Percentiles rank a stretch among this genome's conserved stretches.
These are phyloP conservation scores for Aspergillus thermomutatus DNA, from an alignment of 2,329 filamentous ascomycete genomes.

Conservation along the genomic window DNA sequence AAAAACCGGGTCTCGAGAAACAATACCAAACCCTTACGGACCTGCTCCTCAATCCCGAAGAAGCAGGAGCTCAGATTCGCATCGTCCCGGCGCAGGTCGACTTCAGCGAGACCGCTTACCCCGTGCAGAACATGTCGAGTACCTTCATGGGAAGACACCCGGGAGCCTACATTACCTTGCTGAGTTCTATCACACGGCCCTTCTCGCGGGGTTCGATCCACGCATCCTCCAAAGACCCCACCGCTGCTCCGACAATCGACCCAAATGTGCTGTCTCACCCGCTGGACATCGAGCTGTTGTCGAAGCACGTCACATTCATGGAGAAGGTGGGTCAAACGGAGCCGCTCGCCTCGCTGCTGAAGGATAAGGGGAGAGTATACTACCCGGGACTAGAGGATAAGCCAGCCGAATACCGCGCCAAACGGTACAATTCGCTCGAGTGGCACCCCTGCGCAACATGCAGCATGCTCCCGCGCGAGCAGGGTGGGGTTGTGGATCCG, in stretches of 20 bases:
- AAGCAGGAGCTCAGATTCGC: too few species aligned
- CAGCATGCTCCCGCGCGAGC: constrained; percentile 21
- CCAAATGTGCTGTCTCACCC: neutral
- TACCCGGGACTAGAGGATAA: neutral
- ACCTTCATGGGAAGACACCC: too few species aligned
- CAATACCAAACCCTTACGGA: too few species aligned
- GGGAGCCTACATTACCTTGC: too few species aligned
- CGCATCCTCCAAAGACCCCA: neutral
- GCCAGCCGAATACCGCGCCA: neutral
- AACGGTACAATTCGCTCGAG: neutral
- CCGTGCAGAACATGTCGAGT: too few species aligned
- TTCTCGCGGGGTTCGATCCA: neutral
- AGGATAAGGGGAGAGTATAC: too few species aligned
- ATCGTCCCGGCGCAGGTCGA: too few species aligned
- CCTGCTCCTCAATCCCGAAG: too few species aligned
- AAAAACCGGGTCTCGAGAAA: too few species aligned
- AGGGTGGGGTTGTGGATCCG: constrained; percentile 27
- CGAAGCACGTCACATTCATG: neutral
- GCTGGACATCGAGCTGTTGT: neutral
- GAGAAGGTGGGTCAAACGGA: neutral
- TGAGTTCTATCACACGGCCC: too few species aligned
- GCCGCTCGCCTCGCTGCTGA: neutral
- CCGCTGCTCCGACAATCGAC: neutral
- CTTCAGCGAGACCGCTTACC: too few species aligned
- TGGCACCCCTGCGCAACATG: neutral